Evolutionary conservation across 768 basidiomycete genomes (phyloP), one percentile per base, ranked within the genome.

Genomic region (Glaciozyma martinii): DNA sequence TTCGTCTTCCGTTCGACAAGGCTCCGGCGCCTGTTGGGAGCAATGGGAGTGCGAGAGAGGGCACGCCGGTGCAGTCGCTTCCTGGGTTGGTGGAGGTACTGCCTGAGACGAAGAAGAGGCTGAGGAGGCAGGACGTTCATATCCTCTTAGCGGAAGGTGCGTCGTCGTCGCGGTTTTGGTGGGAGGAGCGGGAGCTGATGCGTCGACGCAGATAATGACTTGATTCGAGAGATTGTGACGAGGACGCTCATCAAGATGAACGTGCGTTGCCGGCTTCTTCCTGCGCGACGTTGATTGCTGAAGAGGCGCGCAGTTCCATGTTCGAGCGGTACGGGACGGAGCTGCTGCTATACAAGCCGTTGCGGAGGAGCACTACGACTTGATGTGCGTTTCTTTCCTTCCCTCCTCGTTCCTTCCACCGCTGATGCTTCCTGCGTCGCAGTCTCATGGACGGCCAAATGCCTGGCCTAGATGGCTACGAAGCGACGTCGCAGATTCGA

Each of bases 251-350:
- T 47, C 9, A 59, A 54, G 33, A 62, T 47, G 56, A 46, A 61
- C 44, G 62, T 66, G 49, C 29, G 62, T 27, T 42, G 21, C 27
- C 23, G 15, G 13, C 25, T 16, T 47, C 46, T 12, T n/a, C 10
- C 16, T 30, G 25, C 27, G 27, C n/a, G 4, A 21, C 3, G 1
- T 15, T 18, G 1, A 5, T 25, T 12, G 15, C 32, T 40, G n/a
- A 49, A 8, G 1, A 6, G 30, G 21, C 18, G 6, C 42, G 12
- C 56, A 59, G 56, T 68, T 68, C 47, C n/a, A 68, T 13, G 63
- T 77, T 58, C 62, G 65, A 21, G 71, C 74, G 1, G 75, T 74
- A 33, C 56, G 60, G 19, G 72, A 77, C 63, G 77, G 77, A 2
- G 60, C 62, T 16, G 47, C 71, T 23, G 76, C 75, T 15, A 32